Evolutionary conservation across 75 land plant species (phyloP), one percentile per base, ranked within the genome.

Genomic region (Gnetum montanum): DNA sequence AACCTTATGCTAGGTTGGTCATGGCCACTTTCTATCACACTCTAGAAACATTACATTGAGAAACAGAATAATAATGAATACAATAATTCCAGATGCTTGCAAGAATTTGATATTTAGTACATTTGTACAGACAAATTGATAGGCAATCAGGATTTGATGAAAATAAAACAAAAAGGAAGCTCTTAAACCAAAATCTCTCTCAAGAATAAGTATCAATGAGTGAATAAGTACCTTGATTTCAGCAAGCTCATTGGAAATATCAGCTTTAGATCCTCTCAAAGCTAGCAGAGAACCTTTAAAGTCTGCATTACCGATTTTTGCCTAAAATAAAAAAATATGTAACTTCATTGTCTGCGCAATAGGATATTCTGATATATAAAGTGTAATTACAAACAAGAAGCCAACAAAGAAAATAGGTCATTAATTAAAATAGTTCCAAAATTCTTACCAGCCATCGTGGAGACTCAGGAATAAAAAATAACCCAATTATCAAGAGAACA

Each of bases 371-470:
- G n/a, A n/a, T n/a, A n/a, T n/a, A n/a, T n/a, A n/a, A n/a, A n/a
- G n/a, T 4, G 6, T 15, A 15, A 13, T 18, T 2, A 51, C 28
- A 16, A 37, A 34, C 2, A 6, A 31, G 16, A 2, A 51, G 35
- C 15, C n/a, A 2, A 30, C 31, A 1, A 3, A 0, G 0, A 31
- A 1, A 1, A 30, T 19, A 0, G 22, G 7, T 6, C 34, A 30
- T 6, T 52, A 20, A 10, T 26, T 31, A 8, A 6, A 8, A 8
- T 16, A 8, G 8, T 23, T 20, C 46, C 6, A 24, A 22, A 27
- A n/a, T n/a, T n/a, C 83, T 57, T 67, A 92, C 97, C 84, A 92
- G 73, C 97, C 97, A 92, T 22, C 97, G 69, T 50, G 97, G 97
- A 59, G 95, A 88, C 68, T 92, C 97, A 23, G 97, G 97, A 46